phyloP scores from a whole-genome alignment of 139 green algal genomes.

The Chlorella sp. region DNA sequence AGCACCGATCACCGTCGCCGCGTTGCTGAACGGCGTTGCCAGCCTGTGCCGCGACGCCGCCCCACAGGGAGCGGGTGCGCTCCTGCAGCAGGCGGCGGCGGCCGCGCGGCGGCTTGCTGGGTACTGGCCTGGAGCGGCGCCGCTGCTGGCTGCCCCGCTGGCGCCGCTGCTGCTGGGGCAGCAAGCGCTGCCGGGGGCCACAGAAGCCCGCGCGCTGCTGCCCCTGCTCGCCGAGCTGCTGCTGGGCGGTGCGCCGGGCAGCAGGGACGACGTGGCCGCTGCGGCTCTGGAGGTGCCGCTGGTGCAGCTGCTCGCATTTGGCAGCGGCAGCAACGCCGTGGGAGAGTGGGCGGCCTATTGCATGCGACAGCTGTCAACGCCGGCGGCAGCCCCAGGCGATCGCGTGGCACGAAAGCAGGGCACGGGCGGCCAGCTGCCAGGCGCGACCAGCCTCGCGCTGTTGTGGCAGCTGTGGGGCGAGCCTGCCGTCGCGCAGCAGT shows the following conservation, averaged over 20 bases:
- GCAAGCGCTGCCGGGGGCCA: background rate
- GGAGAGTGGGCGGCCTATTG: slow-evolving; percentile 7
- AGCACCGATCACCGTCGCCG: background rate
- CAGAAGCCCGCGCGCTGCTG: background rate
- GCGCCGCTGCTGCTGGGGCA: background rate
- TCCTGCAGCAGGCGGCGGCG: background rate
- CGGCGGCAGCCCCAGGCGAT: background rate
- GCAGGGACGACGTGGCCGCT: background rate
- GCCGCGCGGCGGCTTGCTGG: background rate
- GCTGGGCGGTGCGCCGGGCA: background rate
- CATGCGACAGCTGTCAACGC: background rate
- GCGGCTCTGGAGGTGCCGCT: slow-evolving; percentile 18
- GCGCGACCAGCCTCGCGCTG: too few relatives aligned
- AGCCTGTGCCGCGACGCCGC: background rate
- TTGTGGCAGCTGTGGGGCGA: slow-evolving; percentile 4
- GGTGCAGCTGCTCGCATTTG: slow-evolving; percentile 14
- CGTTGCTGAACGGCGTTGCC: background rate
- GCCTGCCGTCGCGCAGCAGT: slow-evolving; percentile 5
- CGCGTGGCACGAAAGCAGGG: background rate
- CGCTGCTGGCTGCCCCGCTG: background rate
- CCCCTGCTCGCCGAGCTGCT: background rate
- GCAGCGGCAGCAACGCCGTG: background rate
- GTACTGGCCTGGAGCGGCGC: background rate
- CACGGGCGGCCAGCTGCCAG: too few relatives aligned
- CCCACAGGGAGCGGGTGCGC: background rate